Percentiles rank a stretch among this genome's conserved stretches.
These are phyloP conservation scores for Juglanconis juglandina DNA, from an alignment of 2,329 filamentous ascomycete genomes.

Conservation along the genomic window DNA sequence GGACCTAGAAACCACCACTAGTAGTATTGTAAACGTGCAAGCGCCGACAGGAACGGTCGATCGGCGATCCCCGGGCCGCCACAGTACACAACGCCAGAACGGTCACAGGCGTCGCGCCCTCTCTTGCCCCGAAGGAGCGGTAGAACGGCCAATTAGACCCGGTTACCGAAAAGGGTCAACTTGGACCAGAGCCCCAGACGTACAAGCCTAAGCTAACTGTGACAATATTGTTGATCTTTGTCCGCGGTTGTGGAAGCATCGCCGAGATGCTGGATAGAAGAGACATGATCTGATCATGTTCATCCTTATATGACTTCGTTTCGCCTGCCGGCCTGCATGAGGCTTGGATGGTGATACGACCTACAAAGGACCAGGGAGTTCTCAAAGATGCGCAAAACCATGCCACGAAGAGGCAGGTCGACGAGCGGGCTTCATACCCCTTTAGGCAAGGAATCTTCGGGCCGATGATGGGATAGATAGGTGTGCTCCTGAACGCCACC, in stretches of 20 bases:
- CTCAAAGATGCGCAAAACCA: background rate
- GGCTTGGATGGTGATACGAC: background rate
- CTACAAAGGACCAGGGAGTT: background rate
- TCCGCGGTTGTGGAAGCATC: background rate
- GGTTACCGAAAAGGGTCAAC: too few species aligned
- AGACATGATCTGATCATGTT: background rate
- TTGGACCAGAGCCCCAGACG: too few species aligned
- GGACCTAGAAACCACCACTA: too few species aligned
- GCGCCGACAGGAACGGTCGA: background rate
- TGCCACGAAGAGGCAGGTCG: background rate
- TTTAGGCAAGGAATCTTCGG: background rate
- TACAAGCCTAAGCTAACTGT: too few species aligned
- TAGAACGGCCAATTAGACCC: too few species aligned
- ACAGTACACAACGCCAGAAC: background rate
- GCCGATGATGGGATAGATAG: background rate
- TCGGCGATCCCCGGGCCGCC: background rate
- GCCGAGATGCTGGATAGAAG: background rate
- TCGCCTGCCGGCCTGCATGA: constrained; percentile 1
- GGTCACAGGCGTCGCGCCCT: background rate
- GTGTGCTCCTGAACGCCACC: too few species aligned
- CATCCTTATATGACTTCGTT: background rate
- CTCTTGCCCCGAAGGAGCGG: background rate
- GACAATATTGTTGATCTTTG: background rate
- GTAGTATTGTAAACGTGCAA: too few species aligned
- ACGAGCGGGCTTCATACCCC: background rate